Percentiles rank a stretch among this genome's conserved stretches.
These are phyloP conservation scores for Cystofilobasidium capitatum DNA, from an alignment of 768 basidiomycete genomes.

Conservation along the genomic window DNA sequence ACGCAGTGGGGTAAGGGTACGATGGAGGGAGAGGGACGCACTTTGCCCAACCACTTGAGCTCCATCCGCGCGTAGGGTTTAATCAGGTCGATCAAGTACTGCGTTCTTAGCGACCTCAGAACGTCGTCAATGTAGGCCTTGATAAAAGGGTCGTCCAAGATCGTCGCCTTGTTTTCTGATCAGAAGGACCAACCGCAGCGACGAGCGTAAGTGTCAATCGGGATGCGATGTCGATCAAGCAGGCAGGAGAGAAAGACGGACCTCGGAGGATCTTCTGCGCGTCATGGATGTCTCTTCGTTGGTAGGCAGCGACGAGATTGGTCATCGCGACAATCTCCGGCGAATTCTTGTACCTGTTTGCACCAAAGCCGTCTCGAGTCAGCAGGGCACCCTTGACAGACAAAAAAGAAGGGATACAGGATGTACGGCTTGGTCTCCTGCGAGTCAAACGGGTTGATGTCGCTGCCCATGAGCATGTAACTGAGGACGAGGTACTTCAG, in stretches of 20 bases:
- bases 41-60: conserved; percentile 84
- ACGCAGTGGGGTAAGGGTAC: neutral
- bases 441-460: conserved; percentile 98
- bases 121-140: conserved; percentile 92
- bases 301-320: conserved; percentile 90
- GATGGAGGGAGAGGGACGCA: conserved; percentile 36
- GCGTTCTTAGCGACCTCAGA: conserved; percentile 81
- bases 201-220: neutral
- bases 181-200: neutral
- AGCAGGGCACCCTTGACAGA: neutral
- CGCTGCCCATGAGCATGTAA: conserved; percentile 95
- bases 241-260: conserved; percentile 35
- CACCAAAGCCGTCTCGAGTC: neutral
- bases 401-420: neutral
- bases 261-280: conserved; percentile 92
- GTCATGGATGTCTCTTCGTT: conserved; percentile 88
- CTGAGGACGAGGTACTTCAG: conserved; percentile 95
- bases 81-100: conserved; percentile 95
- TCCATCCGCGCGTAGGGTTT: conserved; percentile 95
- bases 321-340: conserved; percentile 98
- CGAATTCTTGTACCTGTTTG: conserved; percentile 75
- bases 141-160: conserved; percentile 94
- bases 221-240: neutral
- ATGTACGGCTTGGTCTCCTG: conserved; percentile 96
- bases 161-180: conserved; percentile 81